Percentiles rank a stretch among this genome's conserved stretches.
Conservation (phyloP, 2,329 filamentous ascomycete genomes). For the Xylariales sp. region DNA sequence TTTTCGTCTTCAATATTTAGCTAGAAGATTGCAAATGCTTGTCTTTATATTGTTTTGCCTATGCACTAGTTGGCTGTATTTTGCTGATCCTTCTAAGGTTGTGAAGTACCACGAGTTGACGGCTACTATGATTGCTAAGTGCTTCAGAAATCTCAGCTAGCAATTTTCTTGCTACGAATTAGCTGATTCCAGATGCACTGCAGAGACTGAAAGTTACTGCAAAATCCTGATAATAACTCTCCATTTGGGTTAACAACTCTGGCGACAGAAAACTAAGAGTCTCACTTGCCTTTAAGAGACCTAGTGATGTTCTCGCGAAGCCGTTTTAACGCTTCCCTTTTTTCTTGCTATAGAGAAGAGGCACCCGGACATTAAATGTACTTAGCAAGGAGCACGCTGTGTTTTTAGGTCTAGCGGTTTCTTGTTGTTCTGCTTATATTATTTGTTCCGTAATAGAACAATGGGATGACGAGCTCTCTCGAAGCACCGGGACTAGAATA, state of each 20-base stretch:
- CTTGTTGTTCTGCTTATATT: conserved; percentile 5
- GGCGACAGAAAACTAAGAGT: background rate
- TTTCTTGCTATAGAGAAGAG: conserved; percentile 25
- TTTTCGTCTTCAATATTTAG: conserved; percentile 36
- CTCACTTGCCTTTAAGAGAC: conserved; percentile 23
- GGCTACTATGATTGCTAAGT: conserved; percentile 38
- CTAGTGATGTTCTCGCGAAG: conserved; percentile 35
- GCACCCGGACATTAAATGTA: conserved; percentile 4
- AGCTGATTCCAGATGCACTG: conserved; percentile 21
- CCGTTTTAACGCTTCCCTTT: conserved; percentile 24
- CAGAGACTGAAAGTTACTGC: conserved; percentile 23
- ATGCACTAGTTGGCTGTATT: conserved; percentile 38
- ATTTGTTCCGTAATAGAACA: background rate
- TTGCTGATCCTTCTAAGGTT: conserved; percentile 41
- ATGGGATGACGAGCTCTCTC: background rate
- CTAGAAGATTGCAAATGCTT: conserved; percentile 38
- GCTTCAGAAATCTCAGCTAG: conserved; percentile 24
- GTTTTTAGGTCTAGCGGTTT: conserved; percentile 11
- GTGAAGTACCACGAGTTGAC: conserved; percentile 35
- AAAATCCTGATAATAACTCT: conserved; percentile 24
- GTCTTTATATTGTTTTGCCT: conserved; percentile 34
- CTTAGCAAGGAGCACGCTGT: conserved; percentile 17
- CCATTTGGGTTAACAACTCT: background rate
- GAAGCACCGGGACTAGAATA: background rate
- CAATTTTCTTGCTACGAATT: conserved; percentile 31